Evolutionary conservation across 345 rosid species (phyloP).

Genomic region (rapeseed (Brassica napus)): Da-Ae NC_063441.1:19977001-19977500

Average conservation of each 20-base stretch:
- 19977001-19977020: constrained; percentile 15
- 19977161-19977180: constrained; percentile 13
- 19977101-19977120: constrained; percentile 39
- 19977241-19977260: constrained; percentile 3
- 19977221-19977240: neutral
- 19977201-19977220: neutral
- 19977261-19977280: neutral
- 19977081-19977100: constrained; percentile 17
- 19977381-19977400: neutral
- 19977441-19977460: neutral
- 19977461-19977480: neutral
- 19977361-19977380: neutral
- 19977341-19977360: neutral
- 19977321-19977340: neutral
- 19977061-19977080: constrained; percentile 40
- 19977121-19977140: constrained; percentile 39
- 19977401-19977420: neutral
- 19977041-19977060: constrained; percentile 7
- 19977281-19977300: neutral
- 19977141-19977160: constrained; percentile 29
- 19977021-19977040: neutral
- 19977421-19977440: neutral
- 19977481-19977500: neutral
- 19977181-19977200: constrained; percentile 27
- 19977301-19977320: neutral